phyloP scores from a whole-genome alignment of 2,329 filamentous ascomycete genomes.

The Chalaropsis thielavioides region DNA sequence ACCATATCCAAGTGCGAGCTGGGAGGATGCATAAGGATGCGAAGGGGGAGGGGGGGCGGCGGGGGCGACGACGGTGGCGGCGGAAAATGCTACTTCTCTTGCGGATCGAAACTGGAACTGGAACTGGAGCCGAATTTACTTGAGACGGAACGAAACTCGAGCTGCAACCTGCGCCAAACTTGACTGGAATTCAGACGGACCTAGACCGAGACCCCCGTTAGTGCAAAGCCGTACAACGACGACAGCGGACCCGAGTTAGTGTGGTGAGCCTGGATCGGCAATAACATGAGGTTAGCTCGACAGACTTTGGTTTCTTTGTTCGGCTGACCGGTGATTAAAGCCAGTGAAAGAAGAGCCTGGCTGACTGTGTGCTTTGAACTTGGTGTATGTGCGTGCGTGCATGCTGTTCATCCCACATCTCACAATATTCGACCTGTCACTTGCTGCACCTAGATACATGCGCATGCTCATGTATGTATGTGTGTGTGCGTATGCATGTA shows the following conservation, averaged over 20 bases:
- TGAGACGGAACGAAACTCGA: background rate
- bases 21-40: background rate
- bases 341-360: background rate
- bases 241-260: background rate
- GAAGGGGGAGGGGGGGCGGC: background rate
- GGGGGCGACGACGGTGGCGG: background rate
- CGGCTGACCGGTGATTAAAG: background rate
- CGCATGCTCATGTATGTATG: background rate
- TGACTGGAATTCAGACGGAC: background rate
- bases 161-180: background rate
- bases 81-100: background rate
- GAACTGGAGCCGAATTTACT: background rate
- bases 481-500: background rate
- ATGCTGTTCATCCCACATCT: background rate
- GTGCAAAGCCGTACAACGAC: background rate
- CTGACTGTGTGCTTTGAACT: background rate
- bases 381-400: background rate
- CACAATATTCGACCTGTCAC: background rate
- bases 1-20: background rate
- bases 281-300: background rate
- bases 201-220: background rate
- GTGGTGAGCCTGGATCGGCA: background rate
- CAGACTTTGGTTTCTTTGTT: background rate
- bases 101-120: background rate
- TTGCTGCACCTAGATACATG: background rate